These are phyloP conservation scores for Blepharisma stoltei DNA, from an alignment of 73 alveolate species.

Conservation along the genomic window DNA sequence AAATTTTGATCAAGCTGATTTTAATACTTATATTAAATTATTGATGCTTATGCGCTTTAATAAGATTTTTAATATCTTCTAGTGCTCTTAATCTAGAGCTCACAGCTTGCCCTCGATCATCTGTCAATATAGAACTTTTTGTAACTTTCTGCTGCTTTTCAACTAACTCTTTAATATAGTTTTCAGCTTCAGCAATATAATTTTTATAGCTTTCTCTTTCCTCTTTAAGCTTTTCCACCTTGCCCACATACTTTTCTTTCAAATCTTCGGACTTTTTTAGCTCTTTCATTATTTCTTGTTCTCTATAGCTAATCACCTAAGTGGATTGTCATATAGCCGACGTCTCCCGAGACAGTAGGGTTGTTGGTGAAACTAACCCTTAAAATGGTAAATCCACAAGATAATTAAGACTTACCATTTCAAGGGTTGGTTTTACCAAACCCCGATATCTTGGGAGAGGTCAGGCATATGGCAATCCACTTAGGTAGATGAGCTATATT, in stretches of 20 bases:
- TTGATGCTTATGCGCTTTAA: conserved; percentile 8
- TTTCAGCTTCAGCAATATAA: conserved; percentile 1
- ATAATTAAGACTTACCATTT: no score
- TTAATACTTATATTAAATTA: background rate
- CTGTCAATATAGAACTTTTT: background rate
- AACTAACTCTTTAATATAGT: background rate
- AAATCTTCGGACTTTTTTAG: conserved; percentile 3
- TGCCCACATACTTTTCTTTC: background rate
- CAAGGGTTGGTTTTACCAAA: no score
- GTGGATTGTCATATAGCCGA: no score
- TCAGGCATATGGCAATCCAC: no score
- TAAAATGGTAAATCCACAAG: no score
- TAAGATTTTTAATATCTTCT: conserved; percentile 19
- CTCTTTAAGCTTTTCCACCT: background rate
- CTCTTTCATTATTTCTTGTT: background rate
- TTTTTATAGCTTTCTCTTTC: background rate
- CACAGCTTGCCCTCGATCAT: background rate
- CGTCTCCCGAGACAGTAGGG: no score
- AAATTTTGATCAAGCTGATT: no score
- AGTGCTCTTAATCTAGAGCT: background rate
- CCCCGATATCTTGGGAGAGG: no score
- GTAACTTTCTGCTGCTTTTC: background rate
- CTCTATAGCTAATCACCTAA: no score
- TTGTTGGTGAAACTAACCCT: no score
- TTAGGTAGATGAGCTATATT: no score